Evolutionary conservation across 441 rosid species (phyloP).

Genomic region (Arabidopsis hybrid): DNA sequence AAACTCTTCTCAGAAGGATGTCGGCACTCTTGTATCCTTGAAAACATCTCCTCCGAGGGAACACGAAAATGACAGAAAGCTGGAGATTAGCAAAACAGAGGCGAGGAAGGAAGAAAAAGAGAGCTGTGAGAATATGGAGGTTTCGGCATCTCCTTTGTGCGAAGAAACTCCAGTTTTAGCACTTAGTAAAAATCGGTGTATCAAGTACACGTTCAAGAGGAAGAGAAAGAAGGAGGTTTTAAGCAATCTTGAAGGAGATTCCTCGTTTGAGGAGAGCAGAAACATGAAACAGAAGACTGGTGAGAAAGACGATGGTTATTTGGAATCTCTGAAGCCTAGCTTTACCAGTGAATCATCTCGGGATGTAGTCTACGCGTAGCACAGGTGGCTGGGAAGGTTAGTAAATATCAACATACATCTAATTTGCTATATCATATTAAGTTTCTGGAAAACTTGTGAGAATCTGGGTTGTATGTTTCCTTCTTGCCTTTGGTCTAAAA

Average conservation of each 20-base stretch:
- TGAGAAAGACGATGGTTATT: constrained; percentile 50
- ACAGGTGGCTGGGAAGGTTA: constrained; percentile 34
- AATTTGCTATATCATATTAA: background rate
- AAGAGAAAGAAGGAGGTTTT: constrained; percentile 75
- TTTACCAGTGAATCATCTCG: constrained; percentile 57
- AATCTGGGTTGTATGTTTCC: constrained; percentile 19
- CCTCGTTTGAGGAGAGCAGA: constrained; percentile 46
- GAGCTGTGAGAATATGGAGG: constrained; percentile 44
- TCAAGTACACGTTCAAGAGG: constrained; percentile 85
- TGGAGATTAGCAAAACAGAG: constrained; percentile 33
- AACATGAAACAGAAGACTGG: constrained; percentile 45
- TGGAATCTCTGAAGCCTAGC: constrained; percentile 54
- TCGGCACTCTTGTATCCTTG: background rate
- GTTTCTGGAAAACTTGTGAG: constrained; percentile 26
- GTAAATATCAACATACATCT: constrained; percentile 30
- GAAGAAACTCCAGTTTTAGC: constrained; percentile 50
- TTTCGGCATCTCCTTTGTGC: constrained; percentile 44
- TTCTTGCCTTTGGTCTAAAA: constrained; percentile 19
- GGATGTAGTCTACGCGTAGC: constrained; percentile 54
- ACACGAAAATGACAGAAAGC: constrained; percentile 38
- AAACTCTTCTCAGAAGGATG: constrained; percentile 15
- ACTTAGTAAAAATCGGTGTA: constrained; percentile 53
- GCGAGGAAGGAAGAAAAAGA: constrained; percentile 45
- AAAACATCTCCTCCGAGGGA: constrained; percentile 27
- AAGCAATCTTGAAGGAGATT: constrained; percentile 50